Base-by-base conservation (phyloP, 2,329 filamentous ascomycete species). In the Lasiodiplodia citricola region DNA sequence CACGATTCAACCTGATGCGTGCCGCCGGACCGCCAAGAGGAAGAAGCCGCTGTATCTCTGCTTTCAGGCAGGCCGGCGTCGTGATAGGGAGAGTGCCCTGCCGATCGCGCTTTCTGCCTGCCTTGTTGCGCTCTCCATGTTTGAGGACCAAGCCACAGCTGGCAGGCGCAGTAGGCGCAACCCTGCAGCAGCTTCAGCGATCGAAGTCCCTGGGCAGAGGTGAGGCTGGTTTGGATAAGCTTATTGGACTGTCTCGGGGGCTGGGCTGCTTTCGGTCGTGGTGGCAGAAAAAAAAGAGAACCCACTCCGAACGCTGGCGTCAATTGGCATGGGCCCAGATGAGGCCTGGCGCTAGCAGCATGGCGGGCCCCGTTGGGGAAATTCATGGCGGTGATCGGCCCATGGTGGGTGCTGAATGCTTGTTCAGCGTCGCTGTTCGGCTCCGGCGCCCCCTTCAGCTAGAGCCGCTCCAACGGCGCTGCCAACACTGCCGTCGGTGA, bases 161-260 rank as follows among this genome's bases (percentile, higher is more conserved):
- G 14, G 44, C 44, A 47, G 44, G n/a, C 21, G 44, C 44, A 47
- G 44, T 47, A 47, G 44, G 23, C 23, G 13, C 8, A 37, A n/a
- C 44, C 25, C 41, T 50, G 57, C 57, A 50, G 37, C 35, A n/a
- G 2, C 7, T 47, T 23, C 35, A 28, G 38, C 28, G 55, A n/a
- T 41, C 35, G 38, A 16, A 13, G 31, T 50, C 58, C n/a, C 37
- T 35, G 23, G 10, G 58, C 31, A 28, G 57, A 44, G 44, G 58
- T 64, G 60, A 10, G 10, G 60, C 23, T 52, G 60, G 28, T 64
- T 52, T 31, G 60, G 60, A 64, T 64, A 64, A 64, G 60, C 60
- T 64, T 64, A 64, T 54, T 64, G 60, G 60, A 11, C 47, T 64
- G 60, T 64, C 60, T 64, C 60, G 60, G 60, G 41, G 44, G 16